Conservation (phyloP, 2,329 filamentous ascomycete genomes). For the Pseudofabraea citricarpa region DNA sequence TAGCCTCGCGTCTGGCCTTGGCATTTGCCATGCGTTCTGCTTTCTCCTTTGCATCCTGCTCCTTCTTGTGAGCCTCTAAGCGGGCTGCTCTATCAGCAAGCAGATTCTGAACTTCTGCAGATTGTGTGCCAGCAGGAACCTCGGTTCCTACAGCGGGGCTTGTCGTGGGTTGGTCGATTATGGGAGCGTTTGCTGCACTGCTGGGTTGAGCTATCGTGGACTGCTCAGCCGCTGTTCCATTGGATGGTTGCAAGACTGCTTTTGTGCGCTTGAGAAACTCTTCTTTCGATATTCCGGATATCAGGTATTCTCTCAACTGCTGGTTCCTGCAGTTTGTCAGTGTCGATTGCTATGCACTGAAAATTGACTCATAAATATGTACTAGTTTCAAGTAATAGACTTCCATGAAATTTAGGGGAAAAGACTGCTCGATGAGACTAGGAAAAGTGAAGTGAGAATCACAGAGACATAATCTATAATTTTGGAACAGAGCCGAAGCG, state of each 20-base stretch:
- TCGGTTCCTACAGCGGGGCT: conserved; percentile 6
- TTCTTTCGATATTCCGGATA: conserved; percentile 56
- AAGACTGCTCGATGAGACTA: too few species aligned
- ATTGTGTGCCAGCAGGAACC: conserved; percentile 3
- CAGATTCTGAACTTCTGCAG: conserved; percentile 29
- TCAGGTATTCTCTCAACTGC: conserved; percentile 71
- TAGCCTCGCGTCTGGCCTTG: conserved; percentile 39
- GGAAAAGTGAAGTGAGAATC: too few species aligned
- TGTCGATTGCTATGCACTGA: too few species aligned
- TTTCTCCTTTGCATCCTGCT: conserved; percentile 29
- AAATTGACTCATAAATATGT: too few species aligned
- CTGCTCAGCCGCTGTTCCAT: background rate
- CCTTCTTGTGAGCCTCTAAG: conserved; percentile 44
- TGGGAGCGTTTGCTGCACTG: conserved; percentile 4
- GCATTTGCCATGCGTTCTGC: conserved; percentile 36
- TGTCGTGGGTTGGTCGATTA: background rate
- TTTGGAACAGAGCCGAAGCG: too few species aligned
- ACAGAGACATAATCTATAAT: background rate
- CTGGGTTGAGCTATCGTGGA: background rate
- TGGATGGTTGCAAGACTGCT: conserved; percentile 25
- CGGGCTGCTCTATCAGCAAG: conserved; percentile 47
- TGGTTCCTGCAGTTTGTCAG: too few species aligned
- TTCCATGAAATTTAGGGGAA: too few species aligned
- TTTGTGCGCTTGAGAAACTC: conserved; percentile 59
- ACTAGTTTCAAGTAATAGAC: background rate